Evolutionary conservation across 306 rosid species (phyloP).

Genomic region (Calophaca sinica): DNA sequence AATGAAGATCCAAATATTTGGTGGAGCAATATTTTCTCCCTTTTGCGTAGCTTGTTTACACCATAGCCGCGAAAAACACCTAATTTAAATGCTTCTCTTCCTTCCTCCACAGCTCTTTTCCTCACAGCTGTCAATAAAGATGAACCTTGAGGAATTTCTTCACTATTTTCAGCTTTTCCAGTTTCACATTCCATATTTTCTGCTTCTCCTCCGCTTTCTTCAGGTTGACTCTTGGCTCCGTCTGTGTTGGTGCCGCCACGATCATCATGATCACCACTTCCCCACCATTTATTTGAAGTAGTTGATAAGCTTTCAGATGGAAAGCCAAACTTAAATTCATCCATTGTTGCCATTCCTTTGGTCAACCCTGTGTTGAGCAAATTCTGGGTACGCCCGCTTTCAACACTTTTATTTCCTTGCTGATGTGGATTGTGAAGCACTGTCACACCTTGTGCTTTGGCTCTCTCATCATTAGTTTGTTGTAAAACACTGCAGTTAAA

Average conservation of each 20-base stretch:
- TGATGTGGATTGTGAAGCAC: constrained; percentile 52
- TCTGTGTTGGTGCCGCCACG: constrained; percentile 23
- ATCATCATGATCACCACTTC: constrained; percentile 54
- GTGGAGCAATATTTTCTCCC: constrained; percentile 67
- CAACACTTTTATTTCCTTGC: constrained; percentile 66
- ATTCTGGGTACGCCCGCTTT: constrained; percentile 56
- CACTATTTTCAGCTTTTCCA: constrained; percentile 39
- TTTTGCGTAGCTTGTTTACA: constrained; percentile 60
- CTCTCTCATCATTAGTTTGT: constrained; percentile 52
- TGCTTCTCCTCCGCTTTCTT: constrained; percentile 35
- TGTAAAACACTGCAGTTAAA: constrained; percentile 53
- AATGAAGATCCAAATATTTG: constrained; percentile 71
- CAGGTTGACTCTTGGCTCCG: constrained; percentile 46
- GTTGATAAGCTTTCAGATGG: constrained; percentile 76
- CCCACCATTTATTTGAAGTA: constrained; percentile 90
- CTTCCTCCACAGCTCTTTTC: constrained; percentile 66
- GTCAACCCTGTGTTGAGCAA: constrained; percentile 45
- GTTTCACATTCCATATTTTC: constrained; percentile 51
- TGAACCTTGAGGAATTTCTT: constrained; percentile 57
- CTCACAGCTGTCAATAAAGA: constrained; percentile 62
- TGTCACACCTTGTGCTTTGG: constrained; percentile 59
- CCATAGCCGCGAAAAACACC: constrained; percentile 62
- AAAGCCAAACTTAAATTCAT: constrained; percentile 83
- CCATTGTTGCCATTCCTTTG: constrained; percentile 61
- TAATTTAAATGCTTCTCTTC: constrained; percentile 63